Base-by-base conservation (phyloP, 805 yeast genomes). In the Spathaspora boniae region DNA sequence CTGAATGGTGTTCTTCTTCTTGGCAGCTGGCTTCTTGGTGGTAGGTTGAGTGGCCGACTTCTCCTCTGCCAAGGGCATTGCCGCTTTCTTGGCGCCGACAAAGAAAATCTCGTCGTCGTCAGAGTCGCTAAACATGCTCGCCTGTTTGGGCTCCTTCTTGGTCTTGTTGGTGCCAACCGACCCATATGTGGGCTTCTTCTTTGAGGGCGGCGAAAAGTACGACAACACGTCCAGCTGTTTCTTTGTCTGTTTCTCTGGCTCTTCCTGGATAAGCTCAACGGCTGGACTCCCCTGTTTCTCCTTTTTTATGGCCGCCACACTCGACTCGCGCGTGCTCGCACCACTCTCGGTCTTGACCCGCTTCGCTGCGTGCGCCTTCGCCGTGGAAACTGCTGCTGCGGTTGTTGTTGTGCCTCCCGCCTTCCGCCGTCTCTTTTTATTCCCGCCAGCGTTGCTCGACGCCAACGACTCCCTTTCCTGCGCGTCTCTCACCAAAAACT, bases 401-500 rank as follows among this genome's bases (percentile, higher is more conserved):
- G 37, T 41, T 26, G 31, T 40, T 5, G 23, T 29, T 9, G 23
- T 40, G 15, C 39, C 38, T 40, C 40, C 40, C 31, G 41, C 48
- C 26, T 41, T 51, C 11, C 49, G 52, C 23, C 39, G 42, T 17
- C 65, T 63, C 35, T 62, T 65, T 42, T 63, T 70, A 23, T 65
- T 60, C 15, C 74, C 65, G 30, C 67, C 72, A 39, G 62, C 65
- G n/a, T n/a, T n/a, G n/a, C n/a, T n/a, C 3, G 74, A 62, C n/a
- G 69, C 56, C 37, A 75, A 54, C 23, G 72, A 67, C 23, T 70
- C 65, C 43, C 87, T 74, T 39, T 72, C 73, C 38, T 72, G 74
- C 37, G 70, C 73, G 55, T 89, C 96, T 8, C 70, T 75, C 20
- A 65, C 69, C 51, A 86, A 60, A 56, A 86, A 88, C 38, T 71